Evolutionary conservation across 139 green algal genomes (phyloP), one percentile per base, ranked within the genome.

Genomic region (Pseudopediastrum boryanum): DNA sequence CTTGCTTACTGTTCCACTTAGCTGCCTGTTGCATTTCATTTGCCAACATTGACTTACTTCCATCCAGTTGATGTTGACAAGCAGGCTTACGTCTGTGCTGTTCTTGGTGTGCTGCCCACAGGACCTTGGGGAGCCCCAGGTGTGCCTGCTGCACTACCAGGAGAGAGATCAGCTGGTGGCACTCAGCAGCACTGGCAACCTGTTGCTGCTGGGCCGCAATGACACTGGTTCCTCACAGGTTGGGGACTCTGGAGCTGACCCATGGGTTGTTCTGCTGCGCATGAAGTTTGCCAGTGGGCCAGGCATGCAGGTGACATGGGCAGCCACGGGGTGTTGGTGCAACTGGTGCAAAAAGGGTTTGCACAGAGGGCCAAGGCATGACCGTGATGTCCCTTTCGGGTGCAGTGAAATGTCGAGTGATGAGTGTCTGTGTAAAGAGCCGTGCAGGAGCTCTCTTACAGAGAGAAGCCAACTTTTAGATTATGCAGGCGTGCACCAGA

Each of bases 121-220:
- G 73, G 73, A 80, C 35, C 8, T 80, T 38, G 61, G 61, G 0
- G 73, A 80, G 25, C 8, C 4, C 5, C 10, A 70, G 56, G 27
- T 70, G n/a, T 29, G 29, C 0, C 16, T 78, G 38, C 43, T 78
- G 54, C 42, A 59, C 54, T 78, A 78, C n/a, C 25, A 39, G 6
- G 71, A 78, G 23, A 39, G 54, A 29, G n/a, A 70, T 27, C 71
- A 78, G 71, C 71, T 78, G 27, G 38, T 78, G 19, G 71, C 52
- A 43, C 54, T 78, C 8, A 78, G 54, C 3, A 43, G 21, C 71
- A 46, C 39, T 41, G 71, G 71, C 38, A 59, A 54, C 44, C 54
- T 56, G 38, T 25, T 78, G 38, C 38, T 78, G 7, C 54, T 70
- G 35, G 39, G 7, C 38, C 68, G 33, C 71, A 78, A 23, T 56